Conservation (phyloP, 257 asterid genomes). For the Rubia yunnanensis region DNA sequence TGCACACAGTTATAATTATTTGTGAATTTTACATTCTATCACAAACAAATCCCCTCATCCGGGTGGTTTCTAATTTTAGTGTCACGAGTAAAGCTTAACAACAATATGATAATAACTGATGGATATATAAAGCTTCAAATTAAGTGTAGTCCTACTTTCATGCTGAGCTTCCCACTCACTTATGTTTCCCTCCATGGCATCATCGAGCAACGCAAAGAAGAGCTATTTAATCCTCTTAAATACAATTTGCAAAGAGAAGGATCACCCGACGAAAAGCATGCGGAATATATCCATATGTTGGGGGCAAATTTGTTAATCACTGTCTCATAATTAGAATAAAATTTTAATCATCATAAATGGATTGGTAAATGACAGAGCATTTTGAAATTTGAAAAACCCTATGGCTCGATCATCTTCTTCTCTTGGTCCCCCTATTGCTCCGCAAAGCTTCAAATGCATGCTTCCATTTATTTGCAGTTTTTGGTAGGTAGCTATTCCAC, state of each 20-base stretch:
- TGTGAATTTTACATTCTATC: no score
- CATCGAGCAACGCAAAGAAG: not conserved
- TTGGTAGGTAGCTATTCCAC: not conserved
- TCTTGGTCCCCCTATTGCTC: constrained; percentile 1
- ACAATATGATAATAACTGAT: no score
- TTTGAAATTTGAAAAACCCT: constrained; percentile 1
- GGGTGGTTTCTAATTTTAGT: no score
- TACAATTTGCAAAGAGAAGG: not conserved
- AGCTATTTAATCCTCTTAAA: not conserved
- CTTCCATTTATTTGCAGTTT: not conserved
- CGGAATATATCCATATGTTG: not conserved
- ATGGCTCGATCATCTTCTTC: not conserved
- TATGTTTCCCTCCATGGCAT: not conserved
- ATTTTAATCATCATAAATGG: not conserved
- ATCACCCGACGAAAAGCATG: not conserved
- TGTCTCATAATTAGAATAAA: constrained; percentile 7
- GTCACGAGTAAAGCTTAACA: no score
- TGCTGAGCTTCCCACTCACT: not conserved
- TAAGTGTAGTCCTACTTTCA: not conserved
- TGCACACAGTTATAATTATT: no score
- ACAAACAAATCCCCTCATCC: no score
- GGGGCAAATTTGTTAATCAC: constrained; percentile 8
- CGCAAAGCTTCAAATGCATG: not conserved
- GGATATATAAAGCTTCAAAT: no score
- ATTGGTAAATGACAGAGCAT: not conserved